Base-by-base conservation (phyloP, 208 protist species). In the Herpetomonas tarakana region DNA sequence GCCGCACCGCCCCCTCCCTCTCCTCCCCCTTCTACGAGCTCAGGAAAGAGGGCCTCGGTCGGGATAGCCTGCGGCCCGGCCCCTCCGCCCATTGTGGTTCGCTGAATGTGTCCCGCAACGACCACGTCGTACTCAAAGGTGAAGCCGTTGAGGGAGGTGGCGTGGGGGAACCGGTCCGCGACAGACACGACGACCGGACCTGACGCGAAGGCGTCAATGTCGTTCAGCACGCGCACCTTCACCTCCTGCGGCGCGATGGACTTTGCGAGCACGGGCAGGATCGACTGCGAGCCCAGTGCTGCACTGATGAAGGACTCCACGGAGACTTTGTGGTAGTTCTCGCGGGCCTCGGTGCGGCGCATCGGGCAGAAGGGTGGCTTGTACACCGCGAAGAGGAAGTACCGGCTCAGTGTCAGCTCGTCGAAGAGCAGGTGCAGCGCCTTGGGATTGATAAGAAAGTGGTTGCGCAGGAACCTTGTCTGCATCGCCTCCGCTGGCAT, bases 321-420 rank as follows among this genome's bases (percentile, higher is more conserved):
- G 0, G 81, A 91, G 26, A 95, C 89, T 19, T 56, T 31, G 57
- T 95, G 89, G 58, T 87, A 86, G 72, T 95, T 95, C 21, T 72
- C 68, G 18, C 28, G n/a, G 0, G 86, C 80, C 7, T 86, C 79
- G 16, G 50, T 38, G 7, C 73, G 76, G 4, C 84, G 83, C 89
- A 95, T 95, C 7, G 89, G 89, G 61, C 89, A 95, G 60, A 95
- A 95, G 0, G 89, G 77, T 0, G 89, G 89, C 68, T 95, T 95
- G 73, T 93, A 95, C 6, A 95, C 65, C 0, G 81, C 86, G 54
- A 92, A 95, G 1, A 70, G 39, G 52, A 70, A 60, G 58, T 73
- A 92, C 7, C 77, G 75, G 7, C 50, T 39, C 2, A 94, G 68
- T 1, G 68, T 57, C 2, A 66, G 47, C 11, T 78, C 68, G 24